Evolutionary conservation across 2,329 filamentous ascomycete species (phyloP).

Genomic region (Phyllosticta citrichinensis): DNA sequence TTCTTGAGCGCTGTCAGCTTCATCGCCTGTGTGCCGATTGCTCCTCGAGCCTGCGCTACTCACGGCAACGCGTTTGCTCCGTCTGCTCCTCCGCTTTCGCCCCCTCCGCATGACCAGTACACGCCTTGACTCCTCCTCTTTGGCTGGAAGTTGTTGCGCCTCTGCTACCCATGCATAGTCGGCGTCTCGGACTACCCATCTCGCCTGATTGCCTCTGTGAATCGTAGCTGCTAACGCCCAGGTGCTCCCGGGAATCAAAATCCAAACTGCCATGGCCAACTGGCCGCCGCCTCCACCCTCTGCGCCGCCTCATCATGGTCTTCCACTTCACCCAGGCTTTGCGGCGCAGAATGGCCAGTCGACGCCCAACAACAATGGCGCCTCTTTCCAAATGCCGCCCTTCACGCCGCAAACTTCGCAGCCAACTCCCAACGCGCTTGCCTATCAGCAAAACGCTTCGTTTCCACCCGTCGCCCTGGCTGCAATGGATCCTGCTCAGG

Average conservation of each 20-base stretch:
- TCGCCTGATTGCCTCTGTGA: constrained; percentile 5
- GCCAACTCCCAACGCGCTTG: constrained; percentile 2
- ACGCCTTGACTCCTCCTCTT: constrained; percentile 2
- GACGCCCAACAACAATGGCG: not conserved
- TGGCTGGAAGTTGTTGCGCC: constrained; percentile 5
- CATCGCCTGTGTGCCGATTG: not conserved
- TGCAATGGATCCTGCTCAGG: constrained; percentile 5
- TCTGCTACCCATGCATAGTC: constrained; percentile 9
- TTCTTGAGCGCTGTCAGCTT: not conserved
- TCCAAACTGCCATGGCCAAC: constrained; percentile 5
- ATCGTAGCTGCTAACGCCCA: constrained; percentile 9
- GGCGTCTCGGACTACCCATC: constrained; percentile 1
- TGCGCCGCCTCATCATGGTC: constrained; percentile 5
- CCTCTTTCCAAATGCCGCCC: constrained; percentile 2
- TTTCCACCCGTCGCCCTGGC: constrained; percentile 15
- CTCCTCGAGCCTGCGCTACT: not conserved
- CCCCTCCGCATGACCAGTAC: constrained; percentile 2
- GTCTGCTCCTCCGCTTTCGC: not conserved
- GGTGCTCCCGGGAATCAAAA: not conserved
- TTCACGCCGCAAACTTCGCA: constrained; percentile 1
- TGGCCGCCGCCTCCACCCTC: constrained; percentile 1
- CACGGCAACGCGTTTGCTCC: not conserved
- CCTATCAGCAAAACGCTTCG: constrained; percentile 16
- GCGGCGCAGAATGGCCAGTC: constrained; percentile 3
- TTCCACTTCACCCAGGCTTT: not conserved